Base-by-base conservation (phyloP, 1,284 basidiomycete genomes). In the Sphagnurus paluster region DNA sequence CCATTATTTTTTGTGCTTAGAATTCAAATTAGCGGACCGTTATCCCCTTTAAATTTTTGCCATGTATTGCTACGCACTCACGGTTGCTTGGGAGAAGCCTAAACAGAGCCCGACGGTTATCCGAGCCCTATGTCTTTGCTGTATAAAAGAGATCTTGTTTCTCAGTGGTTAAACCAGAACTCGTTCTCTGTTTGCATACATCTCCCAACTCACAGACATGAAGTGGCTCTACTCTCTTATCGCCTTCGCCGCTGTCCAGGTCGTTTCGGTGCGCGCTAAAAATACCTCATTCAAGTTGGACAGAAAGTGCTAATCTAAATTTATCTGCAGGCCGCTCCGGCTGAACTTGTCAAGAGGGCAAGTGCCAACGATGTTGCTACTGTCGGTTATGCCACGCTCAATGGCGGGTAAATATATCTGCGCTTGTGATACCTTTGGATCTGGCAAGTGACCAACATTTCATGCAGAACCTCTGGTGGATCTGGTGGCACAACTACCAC, bases 401-500 rank as follows among this genome's bases (percentile, higher is more conserved):
- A 68, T 48, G 67, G 67, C 47, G 68, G 69, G 69, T 67, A 48
- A 26, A 65, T 41, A 36, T 39, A 42, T 16, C 4, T 26, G 2
- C 9, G n/a, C 25, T 17, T 16, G 2, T 28, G 16, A 26, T 28
- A 24, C 10, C 37, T 36, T 36, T 43, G 7, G 42, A n/a, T 5
- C 14, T 17, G 13, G n/a, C 16, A 16, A 24, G 19, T 37, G 34
- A 36, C 34, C 8, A 8, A 20, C 5, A 19, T 17, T 24, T n/a
- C 33, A 23, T 28, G 33, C 39, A 74, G 73, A 25, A 75, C 74
- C 0, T 63, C 67, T 30, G 74, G 73, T 17, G 74, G 74, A 20
- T 68, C 65, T 37, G 72, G 73, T 23, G 72, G 72, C 10, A 53
- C 72, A 8, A 58, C 60, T 13, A 71, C 68, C 21, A 74, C 69